Evolutionary conservation across 495 filamentous ascomycete genomes (phyloP), one percentile per base, ranked within the genome.

Genomic region (Penicillium canescens): DNA sequence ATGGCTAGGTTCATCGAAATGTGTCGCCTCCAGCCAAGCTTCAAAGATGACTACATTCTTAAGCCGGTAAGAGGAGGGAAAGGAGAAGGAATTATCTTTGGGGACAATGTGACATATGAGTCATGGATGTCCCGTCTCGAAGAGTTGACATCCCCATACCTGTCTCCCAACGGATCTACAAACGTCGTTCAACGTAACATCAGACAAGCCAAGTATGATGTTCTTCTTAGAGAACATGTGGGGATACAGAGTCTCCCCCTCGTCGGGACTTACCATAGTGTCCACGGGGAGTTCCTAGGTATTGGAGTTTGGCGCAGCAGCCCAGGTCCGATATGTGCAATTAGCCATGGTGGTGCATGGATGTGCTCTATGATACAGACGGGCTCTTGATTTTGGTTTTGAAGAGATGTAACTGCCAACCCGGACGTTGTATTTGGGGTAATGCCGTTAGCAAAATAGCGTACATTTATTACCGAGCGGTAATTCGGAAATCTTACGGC

Each of bases 121-220:
- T n/a, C n/a, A 46, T 77, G 74, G 74, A 12, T 59, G n/a, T 34
- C 47, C 3, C 6, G 49, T 6, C 34, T 72, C 23, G 40, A 69
- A 20, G 9, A n/a, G 6, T 46, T 63, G 12, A 38, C 49, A 11
- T 46, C 24, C 26, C 31, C 53, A 5, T 3, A 42, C 9, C 33
- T 68, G 4, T n/a, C n/a, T n/a, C n/a, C n/a, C 2, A 20, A 3
- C 13, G 41, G 2, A 20, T 55, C 56, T 0, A 43, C 50, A 0
- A 70, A 59, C 39, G 54, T 75, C 8, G 51, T 76, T 0, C 73
- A 76, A 46, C 59, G 57, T n/a, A 42, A 60, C 16, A 51, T 74
- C 7, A 1, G 55, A 5, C 73, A 72, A 9, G 20, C n/a, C 4
- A 21, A 23, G 8, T 60, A 65, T 39, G 66, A 68, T 16, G 55